phyloP scores from a whole-genome alignment of 768 basidiomycete genomes.

The Rhodocollybia butyracea region DNA sequence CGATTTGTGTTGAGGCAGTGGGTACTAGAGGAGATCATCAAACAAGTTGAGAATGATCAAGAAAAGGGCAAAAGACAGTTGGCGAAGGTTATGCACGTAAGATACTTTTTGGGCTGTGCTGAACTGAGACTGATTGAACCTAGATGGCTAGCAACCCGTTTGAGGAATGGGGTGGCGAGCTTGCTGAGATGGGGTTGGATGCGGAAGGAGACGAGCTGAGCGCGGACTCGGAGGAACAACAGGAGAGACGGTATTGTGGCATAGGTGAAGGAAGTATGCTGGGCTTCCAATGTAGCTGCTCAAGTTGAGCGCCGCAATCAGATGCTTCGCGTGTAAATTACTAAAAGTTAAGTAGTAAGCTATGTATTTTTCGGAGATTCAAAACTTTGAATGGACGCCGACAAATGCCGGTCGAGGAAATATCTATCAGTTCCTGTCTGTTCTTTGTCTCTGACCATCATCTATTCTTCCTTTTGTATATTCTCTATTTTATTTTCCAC shows the following conservation, averaged over 20 bases:
- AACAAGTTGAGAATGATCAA: constrained; percentile 63
- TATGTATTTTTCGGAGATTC: too few species aligned
- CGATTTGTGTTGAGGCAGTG: constrained; percentile 93
- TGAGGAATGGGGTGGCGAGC: constrained; percentile 84
- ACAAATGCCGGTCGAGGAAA: too few species aligned
- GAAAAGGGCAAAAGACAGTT: constrained; percentile 63
- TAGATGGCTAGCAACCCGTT: constrained; percentile 90
- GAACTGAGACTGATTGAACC: not conserved
- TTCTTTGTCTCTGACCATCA: not conserved
- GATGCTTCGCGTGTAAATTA: not conserved
- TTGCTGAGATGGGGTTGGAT: constrained; percentile 23
- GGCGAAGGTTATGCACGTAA: constrained; percentile 78
- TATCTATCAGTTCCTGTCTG: not conserved
- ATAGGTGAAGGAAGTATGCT: constrained; percentile 73
- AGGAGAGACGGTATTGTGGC: constrained; percentile 76
- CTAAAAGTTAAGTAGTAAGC: too few species aligned
- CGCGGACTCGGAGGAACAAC: constrained; percentile 56
- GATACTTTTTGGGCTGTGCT: constrained; percentile 16
- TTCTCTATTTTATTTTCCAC: not conserved
- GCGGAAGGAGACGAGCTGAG: constrained; percentile 41
- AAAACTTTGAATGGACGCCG: too few species aligned
- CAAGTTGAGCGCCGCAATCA: constrained; percentile 47
- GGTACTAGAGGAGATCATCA: constrained; percentile 92
- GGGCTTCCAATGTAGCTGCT: constrained; percentile 94
- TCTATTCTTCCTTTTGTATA: not conserved